Percentiles rank a stretch among this genome's conserved stretches.
phyloP scores from a whole-genome alignment of 2,329 filamentous ascomycete genomes.

The Phyllachora maydis region DNA sequence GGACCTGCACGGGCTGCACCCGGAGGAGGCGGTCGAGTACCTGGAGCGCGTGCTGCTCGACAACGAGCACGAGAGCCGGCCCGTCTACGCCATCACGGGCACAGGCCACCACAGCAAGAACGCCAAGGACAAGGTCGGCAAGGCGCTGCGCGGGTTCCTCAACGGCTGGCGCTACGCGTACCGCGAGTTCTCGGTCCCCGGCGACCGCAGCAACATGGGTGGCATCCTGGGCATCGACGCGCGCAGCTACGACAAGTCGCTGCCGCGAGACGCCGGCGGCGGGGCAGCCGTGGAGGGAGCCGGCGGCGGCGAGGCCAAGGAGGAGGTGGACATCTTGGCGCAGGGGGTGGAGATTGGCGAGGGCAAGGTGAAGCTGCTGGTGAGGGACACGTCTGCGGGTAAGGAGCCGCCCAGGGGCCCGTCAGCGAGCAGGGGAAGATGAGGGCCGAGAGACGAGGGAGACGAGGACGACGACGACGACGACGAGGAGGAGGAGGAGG shows the following conservation, averaged over 20 bases:
- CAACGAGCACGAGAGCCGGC: constrained; percentile 50
- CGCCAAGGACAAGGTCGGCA: constrained; percentile 95
- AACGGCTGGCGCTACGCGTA: constrained; percentile 94
- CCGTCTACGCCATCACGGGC: constrained; percentile 89
- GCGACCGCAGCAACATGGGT: constrained; percentile 67
- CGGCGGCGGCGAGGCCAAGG: constrained; percentile 16
- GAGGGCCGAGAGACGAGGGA: constrained; percentile 4
- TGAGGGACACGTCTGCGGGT: constrained; percentile 22
- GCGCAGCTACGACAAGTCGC: constrained; percentile 42
- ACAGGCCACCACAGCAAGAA: constrained; percentile 97
- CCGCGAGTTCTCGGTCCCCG: constrained; percentile 87
- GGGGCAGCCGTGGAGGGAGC: too few relatives aligned
- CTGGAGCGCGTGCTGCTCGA: constrained; percentile 73
- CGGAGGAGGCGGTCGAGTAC: constrained; percentile 90
- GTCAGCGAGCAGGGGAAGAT: constrained; percentile 22
- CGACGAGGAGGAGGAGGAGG: too few relatives aligned
- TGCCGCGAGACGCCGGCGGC: constrained; percentile 22
- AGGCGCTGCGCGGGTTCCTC: constrained; percentile 74
- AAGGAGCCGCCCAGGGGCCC: constrained; percentile 33
- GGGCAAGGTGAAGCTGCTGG: constrained; percentile 43
- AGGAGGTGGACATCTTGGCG: constrained; percentile 35
- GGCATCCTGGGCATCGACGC: constrained; percentile 54
- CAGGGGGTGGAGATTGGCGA: constrained; percentile 49
- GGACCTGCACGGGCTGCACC: constrained; percentile 94
- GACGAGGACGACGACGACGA: too few relatives aligned